Percentiles rank a stretch among this genome's conserved stretches.
Conservation (phyloP, 345 rosid genomes). For the Camelina neglecta region DNA sequence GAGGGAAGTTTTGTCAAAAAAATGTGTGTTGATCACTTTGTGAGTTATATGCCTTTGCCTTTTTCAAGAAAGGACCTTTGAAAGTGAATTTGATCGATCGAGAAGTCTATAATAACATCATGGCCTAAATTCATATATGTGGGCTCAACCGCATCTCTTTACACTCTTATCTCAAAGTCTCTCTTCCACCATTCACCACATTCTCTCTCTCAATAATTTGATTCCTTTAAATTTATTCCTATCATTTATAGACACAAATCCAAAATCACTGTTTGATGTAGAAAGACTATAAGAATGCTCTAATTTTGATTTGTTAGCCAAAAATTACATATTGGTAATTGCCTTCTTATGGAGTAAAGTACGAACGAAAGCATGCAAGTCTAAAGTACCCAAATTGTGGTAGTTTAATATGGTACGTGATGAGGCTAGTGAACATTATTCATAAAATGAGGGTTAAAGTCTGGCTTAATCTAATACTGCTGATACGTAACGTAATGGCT, state of each 20-base stretch:
- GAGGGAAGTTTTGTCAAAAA: slow-evolving; percentile 36
- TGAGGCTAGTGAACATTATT: not conserved
- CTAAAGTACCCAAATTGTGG: slow-evolving; percentile 8
- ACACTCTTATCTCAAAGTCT: slow-evolving; percentile 33
- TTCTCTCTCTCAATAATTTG: slow-evolving; percentile 32
- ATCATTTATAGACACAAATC: slow-evolving; percentile 23
- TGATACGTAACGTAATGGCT: too few species aligned
- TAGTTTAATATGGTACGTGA: slow-evolving; percentile 5
- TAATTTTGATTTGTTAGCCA: not conserved
- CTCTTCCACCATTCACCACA: slow-evolving; percentile 42
- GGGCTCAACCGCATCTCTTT: slow-evolving; percentile 42
- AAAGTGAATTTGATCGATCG: slow-evolving; percentile 42
- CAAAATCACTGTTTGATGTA: slow-evolving; percentile 21
- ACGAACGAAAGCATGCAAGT: slow-evolving; percentile 25
- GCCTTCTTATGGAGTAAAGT: slow-evolving; percentile 14
- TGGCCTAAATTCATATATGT: slow-evolving; percentile 31
- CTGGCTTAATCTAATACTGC: not conserved
- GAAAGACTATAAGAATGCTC: not conserved
- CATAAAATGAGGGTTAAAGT: not conserved
- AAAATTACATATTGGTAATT: slow-evolving; percentile 1
- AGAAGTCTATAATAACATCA: slow-evolving; percentile 29
- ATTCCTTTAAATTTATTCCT: slow-evolving; percentile 29
- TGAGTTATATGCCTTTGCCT: slow-evolving; percentile 47
- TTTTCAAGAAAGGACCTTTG: slow-evolving; percentile 50
- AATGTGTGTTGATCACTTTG: slow-evolving; percentile 34